phyloP scores from a whole-genome alignment of 1,284 basidiomycete species.

The Gomphus bonarii region DNA sequence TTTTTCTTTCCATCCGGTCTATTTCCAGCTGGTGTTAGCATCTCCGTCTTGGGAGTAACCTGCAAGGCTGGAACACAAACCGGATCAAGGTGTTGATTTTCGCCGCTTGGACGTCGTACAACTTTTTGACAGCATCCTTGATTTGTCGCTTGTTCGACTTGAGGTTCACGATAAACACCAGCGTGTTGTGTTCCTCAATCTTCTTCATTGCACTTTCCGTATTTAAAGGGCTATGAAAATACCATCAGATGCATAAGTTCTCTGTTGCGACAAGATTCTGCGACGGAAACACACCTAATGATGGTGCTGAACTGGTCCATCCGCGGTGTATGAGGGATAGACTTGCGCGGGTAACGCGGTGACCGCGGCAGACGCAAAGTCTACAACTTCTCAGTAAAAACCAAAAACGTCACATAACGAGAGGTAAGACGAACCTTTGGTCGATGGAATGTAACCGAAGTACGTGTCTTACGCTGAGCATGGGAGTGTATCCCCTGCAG shows the following conservation, averaged over 20 bases:
- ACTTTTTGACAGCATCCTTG: conserved; percentile 98
- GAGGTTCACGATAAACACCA: conserved; percentile 96
- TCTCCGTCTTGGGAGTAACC: background rate
- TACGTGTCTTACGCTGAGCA: conserved; percentile 75
- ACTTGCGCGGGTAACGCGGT: conserved; percentile 93
- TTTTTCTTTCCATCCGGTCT: conserved; percentile 99
- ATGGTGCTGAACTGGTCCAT: conserved; percentile 98
- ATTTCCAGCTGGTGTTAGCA: background rate
- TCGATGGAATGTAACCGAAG: conserved; percentile 89
- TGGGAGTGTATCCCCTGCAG: conserved; percentile 78
- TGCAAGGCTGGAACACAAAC: conserved; percentile 32
- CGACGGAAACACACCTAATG: conserved; percentile 51
- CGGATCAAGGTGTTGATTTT: conserved; percentile 99
- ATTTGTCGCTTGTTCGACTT: conserved; percentile 97
- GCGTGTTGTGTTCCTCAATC: conserved; percentile 99
- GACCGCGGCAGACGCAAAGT: conserved; percentile 79
- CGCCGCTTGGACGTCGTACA: conserved; percentile 93
- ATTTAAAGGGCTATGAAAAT: conserved; percentile 58
- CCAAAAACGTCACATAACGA: no score
- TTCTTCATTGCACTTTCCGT: conserved; percentile 92
- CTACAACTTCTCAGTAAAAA: conserved; percentile 14
- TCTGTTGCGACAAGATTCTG: background rate
- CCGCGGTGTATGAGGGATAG: conserved; percentile 86
- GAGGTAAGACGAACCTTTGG: conserved; percentile 44
- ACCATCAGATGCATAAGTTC: background rate